Evolutionary conservation across 1,139 yeast genomes (phyloP), one percentile per base, ranked within the genome.

Genomic region (Sugiyamaella castrensis): DNA sequence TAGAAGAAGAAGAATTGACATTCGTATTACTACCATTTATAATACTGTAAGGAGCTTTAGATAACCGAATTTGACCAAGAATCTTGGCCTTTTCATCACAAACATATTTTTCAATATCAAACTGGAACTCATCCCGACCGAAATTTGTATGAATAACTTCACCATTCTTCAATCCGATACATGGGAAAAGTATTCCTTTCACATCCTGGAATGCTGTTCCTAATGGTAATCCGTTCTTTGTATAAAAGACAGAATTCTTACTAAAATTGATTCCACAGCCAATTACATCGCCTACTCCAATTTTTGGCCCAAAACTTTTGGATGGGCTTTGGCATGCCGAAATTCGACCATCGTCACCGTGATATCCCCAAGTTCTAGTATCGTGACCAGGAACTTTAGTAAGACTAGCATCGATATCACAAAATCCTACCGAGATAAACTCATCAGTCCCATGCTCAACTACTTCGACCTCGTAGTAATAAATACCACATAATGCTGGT

Each of bases 241-340:
- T 89, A 55, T 81, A 80, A 59, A 89, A 91, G 2, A 88, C 74
- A 0, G 81, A 71, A 40, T 79, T 76, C 38, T 79, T 79, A 27
- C 77, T 72, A 59, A 80, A 85, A 68, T 89, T 85, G 27, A 88
- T 74, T 2, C 97, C 96, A 65, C 94, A 84, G 0, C 98, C 98
- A 55, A 91, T 74, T 1, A 78, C 73, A 65, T 89, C 97, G 19
- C 75, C 75, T 26, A 68, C 63, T 0, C 81, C 78, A 62, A 74
- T 81, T 38, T 70, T 70, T 29, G 77, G 74, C 1, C 77, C 76
- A 50, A 68, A 75, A 13, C 65, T 65, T 53, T 70, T 67, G 13
- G 71, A 64, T n/a, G 66, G 62, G 37, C 70, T 69, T 35, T 72
- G 74, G 31, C 74, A 70, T 26, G 75, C 72, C 42, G 70, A 65